These are phyloP conservation scores for Rehmannia glutinosa DNA, from an alignment of 257 asterid species.

Conservation along the genomic window DNA sequence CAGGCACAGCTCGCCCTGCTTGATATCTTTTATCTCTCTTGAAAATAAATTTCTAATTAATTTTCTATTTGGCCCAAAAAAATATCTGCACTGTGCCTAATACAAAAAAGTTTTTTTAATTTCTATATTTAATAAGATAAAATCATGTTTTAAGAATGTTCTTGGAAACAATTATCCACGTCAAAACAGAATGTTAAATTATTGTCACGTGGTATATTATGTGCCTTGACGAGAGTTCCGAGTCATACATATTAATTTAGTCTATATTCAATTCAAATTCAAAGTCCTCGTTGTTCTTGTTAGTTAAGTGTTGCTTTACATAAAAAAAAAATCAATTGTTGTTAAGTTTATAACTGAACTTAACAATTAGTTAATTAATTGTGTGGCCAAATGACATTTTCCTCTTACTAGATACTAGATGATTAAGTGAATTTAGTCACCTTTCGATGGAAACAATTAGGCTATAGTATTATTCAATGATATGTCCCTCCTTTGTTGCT, in stretches of 20 bases:
- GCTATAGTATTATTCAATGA: not conserved
- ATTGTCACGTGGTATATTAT: not conserved
- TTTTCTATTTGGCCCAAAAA: too few relatives aligned
- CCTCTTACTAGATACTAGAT: not conserved
- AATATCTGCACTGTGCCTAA: not conserved
- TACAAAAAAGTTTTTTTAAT: not conserved
- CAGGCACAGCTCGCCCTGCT: too few relatives aligned
- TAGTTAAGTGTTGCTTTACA: not conserved
- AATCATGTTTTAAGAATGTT: not conserved
- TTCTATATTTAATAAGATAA: not conserved
- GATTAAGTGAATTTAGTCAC: not conserved
- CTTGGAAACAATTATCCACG: not conserved
- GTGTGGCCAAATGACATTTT: not conserved
- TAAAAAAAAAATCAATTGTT: not conserved
- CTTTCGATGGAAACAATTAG: not conserved
- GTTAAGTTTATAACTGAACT: not conserved
- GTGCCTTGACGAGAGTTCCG: not conserved
- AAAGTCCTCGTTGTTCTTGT: not conserved
- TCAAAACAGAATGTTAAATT: not conserved
- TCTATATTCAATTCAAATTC: constrained; percentile 11
- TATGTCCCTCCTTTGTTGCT: not conserved
- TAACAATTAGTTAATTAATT: not conserved
- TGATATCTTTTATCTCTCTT: too few relatives aligned
- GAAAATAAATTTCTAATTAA: not conserved
- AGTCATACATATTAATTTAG: not conserved